Percentiles rank a stretch among this genome's conserved stretches.
Conservation (phyloP, 176 grass and related monocot species). For the Bromus sterilis region DNA sequence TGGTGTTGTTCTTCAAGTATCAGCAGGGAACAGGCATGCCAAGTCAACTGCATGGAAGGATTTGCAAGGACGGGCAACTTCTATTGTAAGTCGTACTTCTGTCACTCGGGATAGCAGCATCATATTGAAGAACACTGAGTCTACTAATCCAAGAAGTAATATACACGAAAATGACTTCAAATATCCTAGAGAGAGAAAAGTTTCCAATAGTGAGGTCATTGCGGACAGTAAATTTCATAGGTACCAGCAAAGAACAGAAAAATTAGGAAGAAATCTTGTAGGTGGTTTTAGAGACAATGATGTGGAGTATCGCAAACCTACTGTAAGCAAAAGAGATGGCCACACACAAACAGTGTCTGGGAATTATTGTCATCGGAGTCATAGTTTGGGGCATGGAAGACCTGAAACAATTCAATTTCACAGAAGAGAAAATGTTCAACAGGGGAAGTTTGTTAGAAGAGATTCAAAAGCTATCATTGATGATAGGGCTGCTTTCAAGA, state of each 20-base stretch:
- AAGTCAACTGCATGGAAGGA: constrained; percentile 4
- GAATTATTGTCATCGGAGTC: constrained; percentile 8
- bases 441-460: constrained; percentile 20
- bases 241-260: constrained; percentile 18
- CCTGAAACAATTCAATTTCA: constrained; percentile 17
- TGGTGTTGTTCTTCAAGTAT: constrained; percentile 22
- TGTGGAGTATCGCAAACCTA: constrained; percentile 2
- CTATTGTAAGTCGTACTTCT: background rate
- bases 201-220: background rate
- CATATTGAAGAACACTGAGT: constrained; percentile 6
- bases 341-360: background rate
- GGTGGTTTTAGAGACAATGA: constrained; percentile 1
- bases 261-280: constrained; percentile 9
- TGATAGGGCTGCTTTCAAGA: constrained; percentile 88
- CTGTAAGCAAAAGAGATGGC: constrained; percentile 17
- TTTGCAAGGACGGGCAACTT: background rate
- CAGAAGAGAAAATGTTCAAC: constrained; percentile 19
- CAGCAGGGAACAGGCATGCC: background rate
- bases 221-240: constrained; percentile 3
- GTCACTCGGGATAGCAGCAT: background rate
- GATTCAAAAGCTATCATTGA: constrained; percentile 29
- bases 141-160: background rate
- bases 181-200: background rate
- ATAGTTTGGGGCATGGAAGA: constrained; percentile 7
- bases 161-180: background rate